These are phyloP conservation scores for Fusarium dlaminii DNA, from an alignment of 2,329 filamentous ascomycete species.

Conservation along the genomic window DNA sequence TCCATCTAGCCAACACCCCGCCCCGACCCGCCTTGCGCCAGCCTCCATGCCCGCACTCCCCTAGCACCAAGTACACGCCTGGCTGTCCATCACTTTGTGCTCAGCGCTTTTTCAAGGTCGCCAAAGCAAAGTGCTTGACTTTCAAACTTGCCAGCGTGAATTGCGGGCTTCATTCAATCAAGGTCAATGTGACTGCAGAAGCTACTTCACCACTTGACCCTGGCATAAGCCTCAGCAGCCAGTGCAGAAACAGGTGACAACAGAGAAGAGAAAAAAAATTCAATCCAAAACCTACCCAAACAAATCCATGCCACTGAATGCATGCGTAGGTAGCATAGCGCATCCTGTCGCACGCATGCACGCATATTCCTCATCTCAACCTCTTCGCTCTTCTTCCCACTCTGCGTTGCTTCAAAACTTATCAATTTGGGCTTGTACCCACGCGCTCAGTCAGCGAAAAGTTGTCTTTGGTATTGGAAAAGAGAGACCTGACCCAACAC, in stretches of 20 bases:
- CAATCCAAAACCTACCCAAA: conserved; percentile 24
- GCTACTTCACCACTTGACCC: conserved; percentile 36
- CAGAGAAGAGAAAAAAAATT: not conserved
- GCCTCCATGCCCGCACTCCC: conserved; percentile 41
- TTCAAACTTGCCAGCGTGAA: conserved; percentile 25
- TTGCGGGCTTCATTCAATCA: conserved; percentile 26
- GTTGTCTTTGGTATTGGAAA: conserved; percentile 7
- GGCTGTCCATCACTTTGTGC: conserved; percentile 16
- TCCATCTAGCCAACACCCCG: conserved; percentile 46
- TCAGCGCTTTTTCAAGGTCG: conserved; percentile 24
- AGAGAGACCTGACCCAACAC: conserved; percentile 27
- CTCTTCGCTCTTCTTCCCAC: conserved; percentile 11
- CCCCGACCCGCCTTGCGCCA: conserved; percentile 45
- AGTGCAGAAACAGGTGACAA: conserved; percentile 25
- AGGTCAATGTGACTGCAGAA: conserved; percentile 12
- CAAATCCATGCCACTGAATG: conserved; percentile 43
- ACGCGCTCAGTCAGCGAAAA: conserved; percentile 30
- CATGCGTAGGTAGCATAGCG: conserved; percentile 40
- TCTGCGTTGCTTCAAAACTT: conserved; percentile 6
- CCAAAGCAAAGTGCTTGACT: conserved; percentile 12
- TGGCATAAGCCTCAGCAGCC: conserved; percentile 38
- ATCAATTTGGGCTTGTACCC: conserved; percentile 12
- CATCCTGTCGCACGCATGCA: conserved; percentile 36
- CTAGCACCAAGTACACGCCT: conserved; percentile 39
- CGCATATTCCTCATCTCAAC: conserved; percentile 13